A percentile compares a stretch with the other conserved stretches of the same genome.
Conservation (phyloP, 805 yeast species). For the Hanseniaspora thailandica region DNA sequence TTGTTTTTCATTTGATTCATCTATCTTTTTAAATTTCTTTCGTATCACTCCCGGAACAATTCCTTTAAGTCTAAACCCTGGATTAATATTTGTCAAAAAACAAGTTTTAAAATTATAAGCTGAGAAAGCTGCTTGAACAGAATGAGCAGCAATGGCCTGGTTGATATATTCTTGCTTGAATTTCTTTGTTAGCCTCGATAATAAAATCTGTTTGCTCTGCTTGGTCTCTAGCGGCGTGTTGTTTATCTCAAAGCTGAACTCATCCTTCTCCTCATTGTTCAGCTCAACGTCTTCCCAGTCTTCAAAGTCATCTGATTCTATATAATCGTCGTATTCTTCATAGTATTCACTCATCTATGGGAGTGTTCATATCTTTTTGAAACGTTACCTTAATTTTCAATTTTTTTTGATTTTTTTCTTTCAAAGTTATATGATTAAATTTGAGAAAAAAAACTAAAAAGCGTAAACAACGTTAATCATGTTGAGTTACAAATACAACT, state of each 20-base stretch:
- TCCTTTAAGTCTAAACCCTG: conserved; percentile 16
- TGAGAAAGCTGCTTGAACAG: conserved; percentile 21
- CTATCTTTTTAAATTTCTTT: conserved; percentile 18
- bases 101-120: conserved; percentile 15
- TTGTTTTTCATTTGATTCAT: not conserved
- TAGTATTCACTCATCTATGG: not conserved
- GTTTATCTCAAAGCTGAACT: not conserved
- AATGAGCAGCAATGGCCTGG: conserved; percentile 19
- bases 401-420: not conserved
- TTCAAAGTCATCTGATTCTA: conserved; percentile 14
- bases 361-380: not conserved
- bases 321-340: not conserved
- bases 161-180: conserved; percentile 14
- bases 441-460: no score
- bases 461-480: not conserved
- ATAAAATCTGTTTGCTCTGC: not conserved
- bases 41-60: conserved; percentile 23
- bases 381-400: no score
- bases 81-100: conserved; percentile 19
- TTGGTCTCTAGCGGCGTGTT: not conserved
- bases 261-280: not conserved
- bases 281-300: conserved; percentile 27
- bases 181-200: conserved; percentile 11
- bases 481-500: no score
- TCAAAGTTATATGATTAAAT: no score